phyloP scores from a whole-genome alignment of 2,329 filamentous ascomycete genomes.

The Botrytis byssoidea region DNA sequence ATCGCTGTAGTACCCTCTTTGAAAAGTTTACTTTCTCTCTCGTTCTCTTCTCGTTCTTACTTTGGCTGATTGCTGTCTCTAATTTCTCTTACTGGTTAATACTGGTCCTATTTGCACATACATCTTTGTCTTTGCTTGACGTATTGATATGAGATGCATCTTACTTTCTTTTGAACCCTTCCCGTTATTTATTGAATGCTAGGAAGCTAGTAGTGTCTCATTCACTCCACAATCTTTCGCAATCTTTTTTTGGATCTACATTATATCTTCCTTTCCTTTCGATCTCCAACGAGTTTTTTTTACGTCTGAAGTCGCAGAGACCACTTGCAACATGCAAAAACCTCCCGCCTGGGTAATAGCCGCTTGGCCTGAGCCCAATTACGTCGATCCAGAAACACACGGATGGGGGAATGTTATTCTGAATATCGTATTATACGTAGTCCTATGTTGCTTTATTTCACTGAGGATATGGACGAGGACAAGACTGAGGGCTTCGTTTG shows the following conservation, averaged over 20 bases:
- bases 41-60: not conserved
- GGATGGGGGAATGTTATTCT: slow-evolving; percentile 46
- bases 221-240: not conserved
- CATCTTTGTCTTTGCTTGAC: slow-evolving; percentile 1
- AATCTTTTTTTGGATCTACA: not conserved
- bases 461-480: slow-evolving; percentile 49
- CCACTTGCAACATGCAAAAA: slow-evolving; percentile 26
- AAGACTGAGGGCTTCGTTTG: slow-evolving; percentile 45
- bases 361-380: slow-evolving; percentile 45
- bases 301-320: not conserved
- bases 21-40: not conserved
- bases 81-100: not conserved
- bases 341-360: slow-evolving; percentile 27
- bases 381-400: slow-evolving; percentile 46
- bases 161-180: not conserved
- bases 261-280: not conserved
- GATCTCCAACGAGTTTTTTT: not conserved
- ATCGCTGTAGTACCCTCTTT: not conserved
- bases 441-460: slow-evolving; percentile 44
- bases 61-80: not conserved
- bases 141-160: slow-evolving; percentile 6
- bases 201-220: not conserved
- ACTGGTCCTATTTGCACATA: not conserved
- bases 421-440: slow-evolving; percentile 42
- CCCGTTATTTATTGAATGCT: not conserved